These are phyloP conservation scores for Suillus alpinus DNA, from an alignment of 768 basidiomycete genomes.

Conservation along the genomic window DNA sequence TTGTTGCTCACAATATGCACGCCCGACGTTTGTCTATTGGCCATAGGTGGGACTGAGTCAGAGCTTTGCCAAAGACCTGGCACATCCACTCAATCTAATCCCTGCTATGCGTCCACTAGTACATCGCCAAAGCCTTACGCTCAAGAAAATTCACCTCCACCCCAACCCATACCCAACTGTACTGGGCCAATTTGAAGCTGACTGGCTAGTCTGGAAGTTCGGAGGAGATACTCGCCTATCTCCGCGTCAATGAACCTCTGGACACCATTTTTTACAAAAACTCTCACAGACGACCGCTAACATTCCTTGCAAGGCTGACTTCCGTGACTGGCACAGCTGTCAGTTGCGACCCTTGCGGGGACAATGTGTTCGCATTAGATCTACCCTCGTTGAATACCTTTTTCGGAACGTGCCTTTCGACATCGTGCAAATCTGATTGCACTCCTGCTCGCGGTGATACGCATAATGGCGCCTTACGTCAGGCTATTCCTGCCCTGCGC, in stretches of 20 bases:
- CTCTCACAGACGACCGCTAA: slow-evolving; percentile 21
- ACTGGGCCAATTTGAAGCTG: too few species aligned
- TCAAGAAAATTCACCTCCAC: background rate
- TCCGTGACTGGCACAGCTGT: slow-evolving; percentile 8
- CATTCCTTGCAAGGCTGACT: slow-evolving; percentile 22
- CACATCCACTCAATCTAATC: background rate
- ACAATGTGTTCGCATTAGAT: slow-evolving; percentile 26
- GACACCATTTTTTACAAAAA: background rate
- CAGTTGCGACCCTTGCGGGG: slow-evolving; percentile 16
- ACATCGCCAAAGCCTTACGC: background rate
- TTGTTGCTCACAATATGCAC: background rate
- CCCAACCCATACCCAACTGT: background rate
- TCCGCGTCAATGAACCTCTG: background rate
- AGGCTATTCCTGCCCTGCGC: slow-evolving; percentile 12
- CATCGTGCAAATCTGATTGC: slow-evolving; percentile 31
- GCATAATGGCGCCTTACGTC: slow-evolving; percentile 27
- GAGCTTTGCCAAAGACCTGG: background rate
- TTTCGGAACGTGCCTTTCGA: slow-evolving; percentile 35
- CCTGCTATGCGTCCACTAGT: background rate
- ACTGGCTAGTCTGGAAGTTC: background rate
- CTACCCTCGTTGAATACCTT: slow-evolving; percentile 32
- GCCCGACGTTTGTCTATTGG: background rate
- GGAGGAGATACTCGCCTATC: background rate
- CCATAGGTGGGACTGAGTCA: background rate
- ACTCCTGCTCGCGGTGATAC: slow-evolving; percentile 26